Evolutionary conservation across 1,284 basidiomycete species (phyloP).

Genomic region (Cryptococcus deneoformans): DNA sequence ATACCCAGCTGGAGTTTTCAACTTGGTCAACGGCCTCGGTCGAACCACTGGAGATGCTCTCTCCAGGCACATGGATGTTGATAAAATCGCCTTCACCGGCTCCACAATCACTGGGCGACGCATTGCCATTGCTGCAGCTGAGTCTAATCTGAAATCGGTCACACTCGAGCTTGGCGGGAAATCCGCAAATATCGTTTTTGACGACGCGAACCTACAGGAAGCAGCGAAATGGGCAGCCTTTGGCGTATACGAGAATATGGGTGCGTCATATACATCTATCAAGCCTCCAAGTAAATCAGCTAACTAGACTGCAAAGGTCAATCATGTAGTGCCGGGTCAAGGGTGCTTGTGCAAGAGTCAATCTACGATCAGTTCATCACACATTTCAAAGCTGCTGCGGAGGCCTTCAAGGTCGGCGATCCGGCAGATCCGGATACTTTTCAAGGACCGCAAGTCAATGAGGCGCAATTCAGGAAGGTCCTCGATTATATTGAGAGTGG

Average conservation of each 20-base stretch:
- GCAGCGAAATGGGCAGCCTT: conserved; percentile 57
- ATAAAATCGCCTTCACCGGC: conserved; percentile 64
- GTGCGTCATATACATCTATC: too few species aligned
- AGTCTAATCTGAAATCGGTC: conserved; percentile 44
- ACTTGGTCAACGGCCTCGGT: conserved; percentile 81
- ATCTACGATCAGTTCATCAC: conserved; percentile 76
- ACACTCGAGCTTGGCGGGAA: conserved; percentile 56
- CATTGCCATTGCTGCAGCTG: conserved; percentile 79
- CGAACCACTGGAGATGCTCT: conserved; percentile 76
- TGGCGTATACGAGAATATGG: conserved; percentile 36
- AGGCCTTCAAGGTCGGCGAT: conserved; percentile 56
- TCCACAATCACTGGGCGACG: conserved; percentile 75
- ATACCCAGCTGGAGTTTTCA: conserved; percentile 87
- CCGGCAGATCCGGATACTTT: neutral
- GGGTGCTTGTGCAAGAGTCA: conserved; percentile 80
- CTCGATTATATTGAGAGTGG: conserved; percentile 81
- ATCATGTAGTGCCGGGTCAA: conserved; percentile 60
- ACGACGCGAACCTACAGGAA: conserved; percentile 62
- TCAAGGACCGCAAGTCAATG: conserved; percentile 72
- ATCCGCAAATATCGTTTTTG: conserved; percentile 52
- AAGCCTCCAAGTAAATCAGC: too few species aligned
- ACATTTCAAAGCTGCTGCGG: conserved; percentile 61
- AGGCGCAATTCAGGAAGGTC: conserved; percentile 78
- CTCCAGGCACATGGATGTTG: conserved; percentile 71
- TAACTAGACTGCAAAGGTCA: conserved; percentile 19